Conservation (phyloP, 2,329 filamentous ascomycete genomes). For the Aspergillus sclerotialis region DNA sequence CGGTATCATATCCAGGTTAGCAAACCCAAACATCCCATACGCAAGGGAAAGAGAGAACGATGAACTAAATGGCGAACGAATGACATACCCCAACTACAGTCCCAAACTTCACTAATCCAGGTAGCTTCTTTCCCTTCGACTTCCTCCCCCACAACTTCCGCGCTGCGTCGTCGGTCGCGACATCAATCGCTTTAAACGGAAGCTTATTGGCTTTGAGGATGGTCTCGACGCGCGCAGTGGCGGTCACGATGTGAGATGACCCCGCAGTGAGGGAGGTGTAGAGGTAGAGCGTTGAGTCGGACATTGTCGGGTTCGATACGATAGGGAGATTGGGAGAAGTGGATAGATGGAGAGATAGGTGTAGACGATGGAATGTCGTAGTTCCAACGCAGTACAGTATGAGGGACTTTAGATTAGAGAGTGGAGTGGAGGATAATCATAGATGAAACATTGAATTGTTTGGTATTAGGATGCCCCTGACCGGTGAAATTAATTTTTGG, state of each 20-base stretch:
- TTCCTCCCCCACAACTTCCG: constrained; percentile 82
- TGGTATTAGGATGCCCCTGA: too few relatives aligned
- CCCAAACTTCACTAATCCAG: constrained; percentile 80
- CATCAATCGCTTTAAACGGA: constrained; percentile 85
- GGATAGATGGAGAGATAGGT: too few relatives aligned
- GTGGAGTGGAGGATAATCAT: too few relatives aligned
- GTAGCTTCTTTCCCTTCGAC: constrained; percentile 79
- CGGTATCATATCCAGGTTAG: too few relatives aligned
- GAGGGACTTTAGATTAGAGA: too few relatives aligned
- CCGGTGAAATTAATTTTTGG: not conserved
- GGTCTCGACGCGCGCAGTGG: constrained; percentile 89
- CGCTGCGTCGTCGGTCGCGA: constrained; percentile 82
- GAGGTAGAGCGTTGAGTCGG: constrained; percentile 68
- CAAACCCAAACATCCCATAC: too few relatives aligned
- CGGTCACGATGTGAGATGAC: constrained; percentile 92
- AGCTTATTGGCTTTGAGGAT: constrained; percentile 93
- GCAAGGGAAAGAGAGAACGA: not conserved
- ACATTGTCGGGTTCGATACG: constrained; percentile 17
- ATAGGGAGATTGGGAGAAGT: constrained; percentile 3
- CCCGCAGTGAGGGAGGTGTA: constrained; percentile 95
- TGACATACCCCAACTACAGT: constrained; percentile 72
- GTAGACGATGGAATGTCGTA: too few relatives aligned
- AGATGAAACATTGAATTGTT: too few relatives aligned
- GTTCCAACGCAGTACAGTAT: too few relatives aligned
- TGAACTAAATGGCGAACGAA: constrained; percentile 1